These are phyloP conservation scores for Astrocystis sublimbata DNA, from an alignment of 495 filamentous ascomycete genomes.

Conservation along the genomic window DNA sequence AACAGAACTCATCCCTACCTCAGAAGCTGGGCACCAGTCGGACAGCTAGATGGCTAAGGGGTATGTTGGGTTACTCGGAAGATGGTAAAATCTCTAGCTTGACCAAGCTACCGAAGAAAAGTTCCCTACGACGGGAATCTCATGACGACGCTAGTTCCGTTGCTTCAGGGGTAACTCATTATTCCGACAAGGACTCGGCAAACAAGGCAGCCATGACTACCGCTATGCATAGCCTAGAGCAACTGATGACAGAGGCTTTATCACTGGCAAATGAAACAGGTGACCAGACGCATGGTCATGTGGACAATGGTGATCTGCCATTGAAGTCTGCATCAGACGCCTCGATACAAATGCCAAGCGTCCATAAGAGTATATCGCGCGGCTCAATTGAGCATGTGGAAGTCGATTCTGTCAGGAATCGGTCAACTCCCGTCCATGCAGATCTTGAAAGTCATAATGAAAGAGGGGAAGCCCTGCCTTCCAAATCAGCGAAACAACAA, in stretches of 20 bases:
- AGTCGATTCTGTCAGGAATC: background rate
- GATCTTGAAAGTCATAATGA: background rate
- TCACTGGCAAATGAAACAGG: conserved; percentile 43
- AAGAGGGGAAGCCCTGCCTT: conserved; percentile 6
- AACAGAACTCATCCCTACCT: background rate
- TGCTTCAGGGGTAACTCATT: conserved; percentile 27
- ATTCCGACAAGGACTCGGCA: conserved; percentile 20
- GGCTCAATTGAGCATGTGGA: conserved; percentile 18
- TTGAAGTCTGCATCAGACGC: conserved; percentile 17
- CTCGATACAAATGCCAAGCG: conserved; percentile 17
- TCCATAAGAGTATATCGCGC: conserved; percentile 20
- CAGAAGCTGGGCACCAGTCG: conserved; percentile 18
- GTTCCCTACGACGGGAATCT: conserved; percentile 24
- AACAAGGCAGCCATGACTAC: conserved; percentile 26
- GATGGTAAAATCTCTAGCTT: conserved; percentile 13
- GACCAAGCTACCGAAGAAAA: conserved; percentile 31
- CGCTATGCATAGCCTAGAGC: conserved; percentile 47
- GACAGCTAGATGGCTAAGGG: conserved; percentile 29
- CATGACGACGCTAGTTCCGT: conserved; percentile 23
- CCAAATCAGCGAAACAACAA: conserved; percentile 19
- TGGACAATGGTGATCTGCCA: conserved; percentile 19
- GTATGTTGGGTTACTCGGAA: conserved; percentile 28
- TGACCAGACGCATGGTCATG: conserved; percentile 22
- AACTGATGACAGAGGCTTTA: conserved; percentile 48
- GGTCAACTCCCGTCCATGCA: background rate